Evolutionary conservation across 257 asterid species (phyloP).

Genomic region (Lantana camara): DNA sequence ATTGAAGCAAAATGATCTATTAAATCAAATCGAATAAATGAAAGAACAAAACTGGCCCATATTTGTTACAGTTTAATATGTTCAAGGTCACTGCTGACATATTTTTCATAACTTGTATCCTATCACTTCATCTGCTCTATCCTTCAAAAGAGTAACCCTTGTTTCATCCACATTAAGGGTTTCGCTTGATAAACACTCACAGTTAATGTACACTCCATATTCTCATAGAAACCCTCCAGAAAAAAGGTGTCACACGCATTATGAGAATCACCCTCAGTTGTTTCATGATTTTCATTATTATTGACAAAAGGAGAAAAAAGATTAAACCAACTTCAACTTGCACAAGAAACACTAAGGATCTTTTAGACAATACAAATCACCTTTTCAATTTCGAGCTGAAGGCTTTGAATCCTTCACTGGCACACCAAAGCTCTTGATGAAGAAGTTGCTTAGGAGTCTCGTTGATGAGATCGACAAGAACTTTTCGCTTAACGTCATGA

Average conservation of each 20-base stretch:
- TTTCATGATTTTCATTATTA: slow-evolving; percentile 11
- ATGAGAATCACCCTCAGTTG: slow-evolving; percentile 17
- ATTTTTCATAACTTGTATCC: slow-evolving; percentile 17
- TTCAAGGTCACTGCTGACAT: slow-evolving; percentile 17
- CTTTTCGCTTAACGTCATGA: slow-evolving; percentile 93
- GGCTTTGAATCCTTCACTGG: slow-evolving; percentile 94
- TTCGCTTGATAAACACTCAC: slow-evolving; percentile 8
- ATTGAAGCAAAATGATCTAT: not conserved
- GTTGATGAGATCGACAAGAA: slow-evolving; percentile 87
- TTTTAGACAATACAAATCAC: slow-evolving; percentile 40
- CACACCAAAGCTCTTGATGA: slow-evolving; percentile 97
- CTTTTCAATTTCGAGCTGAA: slow-evolving; percentile 89
- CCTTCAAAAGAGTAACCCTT: slow-evolving; percentile 17
- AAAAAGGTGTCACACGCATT: slow-evolving; percentile 3
- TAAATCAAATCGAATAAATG: slow-evolving; percentile 7
- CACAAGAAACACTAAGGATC: not conserved
- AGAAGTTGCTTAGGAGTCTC: slow-evolving; percentile 97
- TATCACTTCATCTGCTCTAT: slow-evolving; percentile 14
- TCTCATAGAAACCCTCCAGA: slow-evolving; percentile 15
- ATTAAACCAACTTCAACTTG: slow-evolving; percentile 9
- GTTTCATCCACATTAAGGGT: slow-evolving; percentile 15
- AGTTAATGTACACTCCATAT: slow-evolving; percentile 9
- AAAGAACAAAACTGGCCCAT: slow-evolving; percentile 6
- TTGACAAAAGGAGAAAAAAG: slow-evolving; percentile 4
- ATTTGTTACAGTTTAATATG: slow-evolving; percentile 28